phyloP scores from a whole-genome alignment of 2,329 filamentous ascomycete genomes.

The Venturia effusa region DNA sequence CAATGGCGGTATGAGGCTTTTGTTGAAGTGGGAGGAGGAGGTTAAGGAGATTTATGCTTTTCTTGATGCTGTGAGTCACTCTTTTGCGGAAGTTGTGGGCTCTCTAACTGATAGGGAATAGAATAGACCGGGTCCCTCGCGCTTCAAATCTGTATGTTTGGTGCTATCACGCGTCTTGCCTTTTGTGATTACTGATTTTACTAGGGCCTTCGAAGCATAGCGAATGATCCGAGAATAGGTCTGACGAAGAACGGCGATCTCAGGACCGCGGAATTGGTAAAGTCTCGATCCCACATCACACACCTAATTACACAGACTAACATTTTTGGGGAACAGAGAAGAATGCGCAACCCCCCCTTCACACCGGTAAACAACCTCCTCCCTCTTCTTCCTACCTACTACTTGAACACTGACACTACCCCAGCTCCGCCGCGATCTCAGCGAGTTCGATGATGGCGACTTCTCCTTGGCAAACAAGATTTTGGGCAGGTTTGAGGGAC shows the following conservation, averaged over 20 bases:
- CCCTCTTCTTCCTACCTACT: background rate
- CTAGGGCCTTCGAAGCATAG: background rate
- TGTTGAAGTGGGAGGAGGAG: constrained; percentile 3
- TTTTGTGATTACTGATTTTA: background rate
- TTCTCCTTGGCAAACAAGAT: background rate
- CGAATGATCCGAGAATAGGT: background rate
- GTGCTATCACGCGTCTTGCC: background rate
- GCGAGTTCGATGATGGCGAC: background rate
- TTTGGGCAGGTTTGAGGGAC: background rate
- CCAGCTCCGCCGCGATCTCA: background rate
- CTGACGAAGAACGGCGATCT: background rate
- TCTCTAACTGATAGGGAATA: background rate
- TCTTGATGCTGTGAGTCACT: background rate
- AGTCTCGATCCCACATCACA: background rate
- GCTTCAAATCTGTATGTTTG: background rate
- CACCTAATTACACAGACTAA: background rate
- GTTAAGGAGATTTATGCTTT: background rate
- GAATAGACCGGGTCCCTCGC: background rate
- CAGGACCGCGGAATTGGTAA: background rate
- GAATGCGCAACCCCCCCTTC: background rate
- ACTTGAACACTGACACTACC: background rate
- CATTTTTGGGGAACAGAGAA: background rate
- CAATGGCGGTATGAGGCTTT: constrained; percentile 1
- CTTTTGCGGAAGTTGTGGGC: background rate
- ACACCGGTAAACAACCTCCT: background rate